Conservation (phyloP, 495 filamentous ascomycete genomes). For the Lophium mytilinum region DNA sequence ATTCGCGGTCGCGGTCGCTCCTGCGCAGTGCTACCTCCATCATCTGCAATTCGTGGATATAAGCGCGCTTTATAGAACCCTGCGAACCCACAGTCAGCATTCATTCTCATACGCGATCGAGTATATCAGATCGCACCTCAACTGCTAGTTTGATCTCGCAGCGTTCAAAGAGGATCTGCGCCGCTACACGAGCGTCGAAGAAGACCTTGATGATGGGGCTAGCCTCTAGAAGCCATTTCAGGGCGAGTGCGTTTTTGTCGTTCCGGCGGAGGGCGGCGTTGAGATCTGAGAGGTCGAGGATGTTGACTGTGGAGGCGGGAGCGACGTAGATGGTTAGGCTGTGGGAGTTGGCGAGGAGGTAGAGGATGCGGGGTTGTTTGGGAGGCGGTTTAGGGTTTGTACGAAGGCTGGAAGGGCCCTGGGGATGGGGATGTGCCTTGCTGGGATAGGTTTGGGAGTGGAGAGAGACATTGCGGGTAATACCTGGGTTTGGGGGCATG, state of each 20-base stretch:
- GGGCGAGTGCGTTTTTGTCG: not conserved
- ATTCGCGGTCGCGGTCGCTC: too few relatives aligned
- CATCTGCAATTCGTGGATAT: too few relatives aligned
- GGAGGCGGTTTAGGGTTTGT: not conserved
- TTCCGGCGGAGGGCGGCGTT: not conserved
- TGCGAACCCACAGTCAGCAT: too few relatives aligned
- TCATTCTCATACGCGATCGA: too few relatives aligned
- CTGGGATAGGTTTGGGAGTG: not conserved
- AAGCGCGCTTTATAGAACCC: too few relatives aligned
- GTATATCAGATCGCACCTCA: not conserved
- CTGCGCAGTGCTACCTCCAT: too few relatives aligned
- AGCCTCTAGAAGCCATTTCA: not conserved
- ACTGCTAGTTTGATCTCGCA: not conserved
- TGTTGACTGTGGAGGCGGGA: not conserved
- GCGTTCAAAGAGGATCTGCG: not conserved
- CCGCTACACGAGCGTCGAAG: not conserved
- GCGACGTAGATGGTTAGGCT: not conserved
- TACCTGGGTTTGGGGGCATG: too few relatives aligned
- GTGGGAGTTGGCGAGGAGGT: not conserved
- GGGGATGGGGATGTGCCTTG: not conserved
- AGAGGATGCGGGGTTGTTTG: conserved; percentile 1
- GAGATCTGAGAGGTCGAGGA: conserved; percentile 1
- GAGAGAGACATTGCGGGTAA: not conserved
- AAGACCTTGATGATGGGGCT: not conserved
- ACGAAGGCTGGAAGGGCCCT: not conserved